Base-by-base conservation (phyloP, 2,329 filamentous ascomycete genomes). In the Stachybotrys echinatus region DNA sequence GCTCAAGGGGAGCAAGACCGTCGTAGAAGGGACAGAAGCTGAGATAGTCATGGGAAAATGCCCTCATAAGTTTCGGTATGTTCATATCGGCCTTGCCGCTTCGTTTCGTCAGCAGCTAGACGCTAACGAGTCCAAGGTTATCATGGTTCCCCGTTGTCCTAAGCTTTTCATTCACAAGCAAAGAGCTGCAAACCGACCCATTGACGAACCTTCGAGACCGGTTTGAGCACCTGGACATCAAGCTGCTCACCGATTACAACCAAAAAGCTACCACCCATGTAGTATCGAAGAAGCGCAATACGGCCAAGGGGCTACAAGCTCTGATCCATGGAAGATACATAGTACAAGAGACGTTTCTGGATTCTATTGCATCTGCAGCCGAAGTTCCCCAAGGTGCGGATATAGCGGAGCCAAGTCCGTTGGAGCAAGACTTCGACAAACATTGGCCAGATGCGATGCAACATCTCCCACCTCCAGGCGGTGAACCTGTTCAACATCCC, bases 201-300 rank as follows among this genome's bases (percentile, higher is more conserved):
- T 74, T 92, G 49, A 70, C 74, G 2, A 73, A 73, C 18, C 77
- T 91, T 22, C 81, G 81, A 54, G 71, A 79, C 27, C 78, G 78
- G 48, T 80, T 97, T 18, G 90, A 95, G 63, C 81, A 85, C 42
- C 76, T 95, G n/a, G 94, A 96, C 63, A 85, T 97, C 66, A 97
- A 96, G 66, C 85, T 90, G 14, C 73, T 88, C 14, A 75, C 81
- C 42, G 85, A 91, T 4, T 96, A 90, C 65, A 72, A 88, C 21
- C 71, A 78, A 22, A 77, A 73, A 17, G 72, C 79, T 23, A 96
- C 92, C 0, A 96, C 92, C 0, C 92, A 97, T 66, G 87, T 95
- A 12, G 84, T 97, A 31, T 85, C 89, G 7, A 88, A 84, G 65
- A 96, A 95, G 69, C 81, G 94, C 45, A 99, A 97, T 65, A 92